phyloP scores from a whole-genome alignment of 257 asterid species.

The Scutellaria minor region DNA sequence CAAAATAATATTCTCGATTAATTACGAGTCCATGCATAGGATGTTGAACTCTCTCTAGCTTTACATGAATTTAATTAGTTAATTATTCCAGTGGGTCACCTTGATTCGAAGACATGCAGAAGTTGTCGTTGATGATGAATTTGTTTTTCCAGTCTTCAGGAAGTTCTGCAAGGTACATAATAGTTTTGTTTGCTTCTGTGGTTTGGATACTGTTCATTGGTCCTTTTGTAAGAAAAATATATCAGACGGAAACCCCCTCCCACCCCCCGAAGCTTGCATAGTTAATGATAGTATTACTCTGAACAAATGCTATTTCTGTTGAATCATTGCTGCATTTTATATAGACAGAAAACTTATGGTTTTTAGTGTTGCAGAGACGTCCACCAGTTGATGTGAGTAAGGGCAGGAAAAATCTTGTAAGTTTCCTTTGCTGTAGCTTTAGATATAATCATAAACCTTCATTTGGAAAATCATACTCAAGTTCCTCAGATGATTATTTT shows the following conservation, averaged over 20 bases:
- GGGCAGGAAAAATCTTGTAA: conserved; percentile 76
- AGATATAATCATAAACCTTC: conserved; percentile 15
- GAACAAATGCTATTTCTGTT: background rate
- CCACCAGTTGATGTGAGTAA: conserved; percentile 63
- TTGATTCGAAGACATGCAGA: conserved; percentile 81
- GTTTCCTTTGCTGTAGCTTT: conserved; percentile 40
- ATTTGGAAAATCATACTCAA: conserved; percentile 20
- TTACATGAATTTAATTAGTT: conserved; percentile 26
- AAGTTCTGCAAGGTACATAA: conserved; percentile 80
- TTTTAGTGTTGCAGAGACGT: conserved; percentile 67
- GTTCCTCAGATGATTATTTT: conserved; percentile 13
- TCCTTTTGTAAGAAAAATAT: no score
- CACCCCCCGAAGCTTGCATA: no score
- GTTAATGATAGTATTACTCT: background rate
- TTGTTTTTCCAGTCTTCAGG: conserved; percentile 65
- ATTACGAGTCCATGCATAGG: background rate
- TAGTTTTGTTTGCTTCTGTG: background rate
- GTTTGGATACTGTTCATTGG: no score
- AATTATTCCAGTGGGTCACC: conserved; percentile 83
- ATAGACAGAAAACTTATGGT: conserved; percentile 14
- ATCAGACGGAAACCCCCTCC: no score
- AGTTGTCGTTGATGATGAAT: conserved; percentile 75
- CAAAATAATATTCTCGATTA: conserved; percentile 15
- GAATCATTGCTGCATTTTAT: background rate
- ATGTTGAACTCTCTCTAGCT: conserved; percentile 1